These are phyloP conservation scores for Allomyces macrogynus DNA, from an alignment of 192 early-diverging fungal genomes.

Conservation along the genomic window DNA sequence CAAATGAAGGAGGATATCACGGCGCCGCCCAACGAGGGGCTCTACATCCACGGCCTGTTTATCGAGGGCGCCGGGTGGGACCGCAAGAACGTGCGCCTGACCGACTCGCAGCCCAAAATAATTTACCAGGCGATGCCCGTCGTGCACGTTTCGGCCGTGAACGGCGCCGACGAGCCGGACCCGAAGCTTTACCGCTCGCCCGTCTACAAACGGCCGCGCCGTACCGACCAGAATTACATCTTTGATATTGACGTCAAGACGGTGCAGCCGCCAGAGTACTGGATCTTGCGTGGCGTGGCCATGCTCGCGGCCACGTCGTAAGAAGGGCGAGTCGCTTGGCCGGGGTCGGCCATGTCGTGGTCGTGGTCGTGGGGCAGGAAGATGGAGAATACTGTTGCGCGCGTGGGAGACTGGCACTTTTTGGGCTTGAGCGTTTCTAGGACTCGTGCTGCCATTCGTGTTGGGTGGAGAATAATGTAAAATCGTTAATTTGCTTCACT, in stretches of 20 bases:
- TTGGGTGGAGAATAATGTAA: no score
- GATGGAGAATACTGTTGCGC: no score
- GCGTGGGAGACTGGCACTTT: no score
- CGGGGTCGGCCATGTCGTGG: no score
- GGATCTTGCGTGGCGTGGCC: constrained; percentile 38
- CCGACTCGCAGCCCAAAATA: constrained; percentile 39
- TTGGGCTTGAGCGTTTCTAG: no score
- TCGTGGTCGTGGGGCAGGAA: no score
- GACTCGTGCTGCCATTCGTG: no score
- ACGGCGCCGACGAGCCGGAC: constrained; percentile 36
- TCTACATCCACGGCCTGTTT: constrained; percentile 44
- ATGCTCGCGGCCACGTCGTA: constrained; percentile 9
- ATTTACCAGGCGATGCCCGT: constrained; percentile 41
- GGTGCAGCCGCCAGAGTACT: constrained; percentile 33
- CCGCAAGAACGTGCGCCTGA: constrained; percentile 38
- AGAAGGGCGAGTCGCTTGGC: background rate
- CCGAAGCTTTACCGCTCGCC: constrained; percentile 38
- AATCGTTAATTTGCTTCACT: no score
- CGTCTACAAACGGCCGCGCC: constrained; percentile 31
- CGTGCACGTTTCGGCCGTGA: constrained; percentile 32
- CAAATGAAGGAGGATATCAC: constrained; percentile 53
- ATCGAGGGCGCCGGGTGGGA: constrained; percentile 50
- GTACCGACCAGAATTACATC: constrained; percentile 42
- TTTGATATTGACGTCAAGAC: constrained; percentile 45
- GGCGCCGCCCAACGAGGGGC: constrained; percentile 30